phyloP scores from a whole-genome alignment of 768 basidiomycete species.

The Coprinellus aureogranulatus region DNA sequence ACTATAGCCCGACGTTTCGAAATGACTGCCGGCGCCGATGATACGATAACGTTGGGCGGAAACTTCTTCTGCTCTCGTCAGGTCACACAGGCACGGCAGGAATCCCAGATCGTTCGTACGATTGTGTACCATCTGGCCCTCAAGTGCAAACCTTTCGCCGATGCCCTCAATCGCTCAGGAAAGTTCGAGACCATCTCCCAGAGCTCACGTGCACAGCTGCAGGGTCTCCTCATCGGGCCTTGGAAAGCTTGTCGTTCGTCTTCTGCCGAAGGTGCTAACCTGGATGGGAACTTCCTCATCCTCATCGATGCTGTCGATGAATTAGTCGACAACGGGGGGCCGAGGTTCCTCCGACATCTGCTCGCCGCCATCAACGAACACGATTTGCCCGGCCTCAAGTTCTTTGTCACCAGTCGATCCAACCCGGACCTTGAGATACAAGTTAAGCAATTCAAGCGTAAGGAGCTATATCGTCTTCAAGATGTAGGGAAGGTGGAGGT shows the following conservation, averaged over 20 bases:
- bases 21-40: neutral
- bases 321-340: neutral
- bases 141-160: neutral
- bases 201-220: neutral
- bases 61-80: slow-evolving; percentile 9
- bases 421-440: slow-evolving; percentile 8
- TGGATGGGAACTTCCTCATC: neutral
- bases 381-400: slow-evolving; percentile 12
- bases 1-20: neutral
- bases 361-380: slow-evolving; percentile 3
- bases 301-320: slow-evolving; percentile 2
- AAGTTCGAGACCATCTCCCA: neutral
- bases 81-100: neutral
- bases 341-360: neutral
- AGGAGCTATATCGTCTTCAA: slow-evolving; percentile 12
- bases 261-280: neutral
- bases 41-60: neutral
- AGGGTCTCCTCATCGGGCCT: neutral
- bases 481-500: slow-evolving; percentile 10
- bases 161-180: neutral
- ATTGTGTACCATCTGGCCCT: slow-evolving; percentile 4
- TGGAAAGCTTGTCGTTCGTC: neutral
- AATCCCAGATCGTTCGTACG: neutral
- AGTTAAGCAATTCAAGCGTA: neutral
- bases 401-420: slow-evolving; percentile 15